phyloP scores from a whole-genome alignment of 495 filamentous ascomycete genomes.

The Cercophora sp. region DNA sequence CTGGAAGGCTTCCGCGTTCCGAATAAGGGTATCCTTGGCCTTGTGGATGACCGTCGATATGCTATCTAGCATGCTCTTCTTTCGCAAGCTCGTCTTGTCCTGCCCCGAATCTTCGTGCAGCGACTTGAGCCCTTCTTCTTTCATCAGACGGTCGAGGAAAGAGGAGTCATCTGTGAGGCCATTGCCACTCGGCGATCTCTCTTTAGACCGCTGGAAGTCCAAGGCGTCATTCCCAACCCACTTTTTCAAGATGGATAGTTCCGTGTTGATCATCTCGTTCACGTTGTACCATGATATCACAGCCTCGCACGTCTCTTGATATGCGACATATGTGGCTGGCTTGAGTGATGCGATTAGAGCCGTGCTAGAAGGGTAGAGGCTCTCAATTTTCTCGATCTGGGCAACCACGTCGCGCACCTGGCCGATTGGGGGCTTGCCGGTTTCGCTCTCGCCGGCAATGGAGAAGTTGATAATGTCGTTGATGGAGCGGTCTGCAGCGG shows the following conservation, averaged over 20 bases:
- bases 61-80: conserved; percentile 80
- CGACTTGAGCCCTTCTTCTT: conserved; percentile 90
- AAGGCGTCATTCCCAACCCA: conserved; percentile 97
- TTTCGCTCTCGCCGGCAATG: conserved; percentile 89
- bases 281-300: conserved; percentile 96
- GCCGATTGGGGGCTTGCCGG: conserved; percentile 75
- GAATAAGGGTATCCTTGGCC: conserved; percentile 86
- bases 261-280: conserved; percentile 94
- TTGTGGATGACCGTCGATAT: conserved; percentile 83
- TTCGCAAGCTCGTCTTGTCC: conserved; percentile 33
- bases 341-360: conserved; percentile 70
- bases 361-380: conserved; percentile 73
- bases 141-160: conserved; percentile 95
- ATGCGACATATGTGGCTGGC: conserved; percentile 66
- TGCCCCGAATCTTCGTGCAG: conserved; percentile 67
- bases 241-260: conserved; percentile 80
- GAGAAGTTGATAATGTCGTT: conserved; percentile 88
- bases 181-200: conserved; percentile 50
- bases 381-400: conserved; percentile 83
- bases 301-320: conserved; percentile 74
- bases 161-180: conserved; percentile 82
- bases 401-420: conserved; percentile 86
- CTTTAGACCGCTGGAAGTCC: conserved; percentile 71
- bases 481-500: conserved; percentile 62
- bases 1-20: conserved; percentile 78